Evolutionary conservation across 1,284 basidiomycete species (phyloP).

Genomic region (Sparassis latifolia): DNA sequence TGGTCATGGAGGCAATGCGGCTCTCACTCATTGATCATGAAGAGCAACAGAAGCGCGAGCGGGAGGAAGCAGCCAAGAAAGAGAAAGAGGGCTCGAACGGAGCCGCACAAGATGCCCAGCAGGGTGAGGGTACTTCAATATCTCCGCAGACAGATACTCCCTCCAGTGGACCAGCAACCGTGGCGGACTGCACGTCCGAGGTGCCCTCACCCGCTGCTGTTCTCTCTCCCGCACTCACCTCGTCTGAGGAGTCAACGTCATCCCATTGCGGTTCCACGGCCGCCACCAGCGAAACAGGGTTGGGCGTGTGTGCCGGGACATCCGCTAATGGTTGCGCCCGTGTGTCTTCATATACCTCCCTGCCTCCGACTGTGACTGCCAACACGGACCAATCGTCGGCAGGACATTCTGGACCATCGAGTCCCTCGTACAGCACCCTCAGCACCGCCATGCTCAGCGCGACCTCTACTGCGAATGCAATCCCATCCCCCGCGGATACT

Average conservation of each 20-base stretch:
- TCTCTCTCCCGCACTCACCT: neutral
- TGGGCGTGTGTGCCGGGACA: conserved; percentile 1
- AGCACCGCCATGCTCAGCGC: conserved; percentile 34
- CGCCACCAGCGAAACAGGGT: neutral
- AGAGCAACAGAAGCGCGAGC: conserved; percentile 66
- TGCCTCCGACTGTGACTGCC: too few relatives aligned
- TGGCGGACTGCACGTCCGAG: neutral
- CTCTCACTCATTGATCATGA: conserved; percentile 90
- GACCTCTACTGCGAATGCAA: conserved; percentile 37
- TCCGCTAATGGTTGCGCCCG: neutral
- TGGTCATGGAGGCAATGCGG: conserved; percentile 99
- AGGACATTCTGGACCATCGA: too few relatives aligned
- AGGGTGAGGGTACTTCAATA: too few relatives aligned
- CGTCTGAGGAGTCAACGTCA: neutral
- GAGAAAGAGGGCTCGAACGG: conserved; percentile 26
- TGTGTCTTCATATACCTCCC: too few relatives aligned
- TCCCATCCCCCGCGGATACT: conserved; percentile 12
- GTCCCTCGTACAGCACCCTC: conserved; percentile 36
- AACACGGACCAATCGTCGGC: too few relatives aligned
- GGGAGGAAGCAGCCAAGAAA: conserved; percentile 48
- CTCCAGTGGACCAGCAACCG: conserved; percentile 1
- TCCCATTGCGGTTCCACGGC: neutral
- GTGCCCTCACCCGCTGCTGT: neutral
- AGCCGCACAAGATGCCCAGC: neutral
- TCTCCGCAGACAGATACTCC: too few relatives aligned